Percentiles rank a stretch among this genome's conserved stretches.
Conservation (phyloP, 768 basidiomycete genomes). For the Tulasnella sp. region DNA sequence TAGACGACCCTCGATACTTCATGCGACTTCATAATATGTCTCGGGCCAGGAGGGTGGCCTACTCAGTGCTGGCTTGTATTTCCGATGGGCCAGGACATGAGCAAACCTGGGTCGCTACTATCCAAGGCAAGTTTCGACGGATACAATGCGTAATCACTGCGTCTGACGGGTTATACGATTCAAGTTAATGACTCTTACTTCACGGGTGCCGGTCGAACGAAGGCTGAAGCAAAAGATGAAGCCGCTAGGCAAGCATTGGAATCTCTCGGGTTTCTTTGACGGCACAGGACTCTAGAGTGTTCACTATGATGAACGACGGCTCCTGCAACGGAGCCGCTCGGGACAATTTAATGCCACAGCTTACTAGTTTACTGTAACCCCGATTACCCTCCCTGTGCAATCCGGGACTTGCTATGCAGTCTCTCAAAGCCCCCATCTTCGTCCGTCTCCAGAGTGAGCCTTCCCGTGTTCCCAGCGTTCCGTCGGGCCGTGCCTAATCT, state of each 20-base stretch:
- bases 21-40: background rate
- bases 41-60: background rate
- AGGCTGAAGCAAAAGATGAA: background rate
- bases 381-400: too few species aligned
- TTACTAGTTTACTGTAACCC: too few species aligned
- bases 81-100: background rate
- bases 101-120: background rate
- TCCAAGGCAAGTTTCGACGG: background rate
- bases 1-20: background rate
- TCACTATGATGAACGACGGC: too few species aligned
- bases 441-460: too few species aligned
- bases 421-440: too few species aligned
- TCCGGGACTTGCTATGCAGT: too few species aligned
- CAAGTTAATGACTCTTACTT: background rate
- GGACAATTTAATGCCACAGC: too few species aligned
- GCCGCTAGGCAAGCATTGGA: background rate
- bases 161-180: background rate
- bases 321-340: too few species aligned
- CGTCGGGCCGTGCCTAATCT: too few species aligned
- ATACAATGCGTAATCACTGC: background rate
- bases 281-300: too few species aligned
- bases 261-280: background rate
- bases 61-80: background rate
- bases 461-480: too few species aligned
- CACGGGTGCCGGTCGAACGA: background rate